Evolutionary conservation across 208 protist genomes (phyloP), one percentile per base, ranked within the genome.

Genomic region (Leishmania turanica): DNA sequence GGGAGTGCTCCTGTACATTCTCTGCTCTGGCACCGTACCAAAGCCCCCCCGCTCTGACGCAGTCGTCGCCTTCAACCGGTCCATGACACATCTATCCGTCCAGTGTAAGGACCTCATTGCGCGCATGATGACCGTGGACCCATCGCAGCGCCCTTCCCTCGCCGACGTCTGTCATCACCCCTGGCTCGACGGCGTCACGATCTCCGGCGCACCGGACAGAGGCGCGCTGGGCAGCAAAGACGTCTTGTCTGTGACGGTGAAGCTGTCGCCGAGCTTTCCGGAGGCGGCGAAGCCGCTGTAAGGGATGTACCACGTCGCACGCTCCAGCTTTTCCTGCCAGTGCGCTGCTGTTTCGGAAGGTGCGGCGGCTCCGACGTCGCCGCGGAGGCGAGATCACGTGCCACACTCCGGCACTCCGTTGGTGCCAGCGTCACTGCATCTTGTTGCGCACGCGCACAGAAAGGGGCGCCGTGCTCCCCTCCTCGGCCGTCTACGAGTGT

Each of bases 1-100:
- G 51, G 92, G 92, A 7, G 88, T 96, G 40, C 86, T 96, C 31
- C 81, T 96, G 54, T 96, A 92, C 85, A 83, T 96, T 37, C 68
- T 96, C n/a, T 89, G 89, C 81, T 94, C 90, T 66, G 93, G 93
- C n/a, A 81, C 83, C 6, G 86, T 90, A 37, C 91, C 91, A 0
- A 90, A 84, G 64, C 66, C 79, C 40, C 77, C 87, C 6, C 76
- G 75, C 58, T 45, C 6, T 56, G 79, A 47, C 24, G 49, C 53
- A 42, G 15, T 47, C 2, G 82, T 90, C 47, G 19, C 31, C 21
- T 81, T 91, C 60, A 87, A 84, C 54, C 73, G 75, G 45, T 84
- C 83, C 74, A 88, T 90, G 83, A 34, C n/a, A 3, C 68, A 81
- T 56, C 75, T 94, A 8, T 91, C 89, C 5, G 58, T 65, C 0